These are phyloP conservation scores for Phytophthora melonis DNA, from an alignment of 352 stramenopile species.

Conservation along the genomic window DNA sequence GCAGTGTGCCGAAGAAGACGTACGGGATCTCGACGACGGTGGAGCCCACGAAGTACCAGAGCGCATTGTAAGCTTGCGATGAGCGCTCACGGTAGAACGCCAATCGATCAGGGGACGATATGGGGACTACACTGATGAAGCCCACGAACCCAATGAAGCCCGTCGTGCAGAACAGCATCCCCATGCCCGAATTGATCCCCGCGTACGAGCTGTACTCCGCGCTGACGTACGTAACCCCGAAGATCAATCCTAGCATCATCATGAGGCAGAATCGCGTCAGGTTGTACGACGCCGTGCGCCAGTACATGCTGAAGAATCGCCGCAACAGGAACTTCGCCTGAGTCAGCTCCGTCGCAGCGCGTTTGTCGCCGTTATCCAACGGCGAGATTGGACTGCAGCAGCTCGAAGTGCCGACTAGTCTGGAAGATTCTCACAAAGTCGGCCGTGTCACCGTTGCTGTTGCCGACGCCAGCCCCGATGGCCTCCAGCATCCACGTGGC, in stretches of 20 bases:
- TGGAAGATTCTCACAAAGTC: too few relatives aligned
- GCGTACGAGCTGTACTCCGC: constrained; percentile 35
- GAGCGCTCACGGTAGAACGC: constrained; percentile 62
- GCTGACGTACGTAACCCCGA: constrained; percentile 32
- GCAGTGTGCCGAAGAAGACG: constrained; percentile 12
- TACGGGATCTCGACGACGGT: constrained; percentile 23
- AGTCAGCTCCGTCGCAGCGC: too few relatives aligned
- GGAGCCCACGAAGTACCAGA: constrained; percentile 34
- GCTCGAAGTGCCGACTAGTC: too few relatives aligned
- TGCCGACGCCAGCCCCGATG: constrained; percentile 57
- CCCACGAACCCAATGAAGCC: constrained; percentile 76
- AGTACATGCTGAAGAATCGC: constrained; percentile 47
- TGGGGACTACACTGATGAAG: constrained; percentile 69
- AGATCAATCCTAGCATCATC: constrained; percentile 29
- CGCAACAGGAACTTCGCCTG: constrained; percentile 45
- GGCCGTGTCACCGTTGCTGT: constrained; percentile 30
- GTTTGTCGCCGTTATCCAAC: too few relatives aligned
- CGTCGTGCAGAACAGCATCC: constrained; percentile 75
- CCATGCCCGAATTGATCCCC: constrained; percentile 23
- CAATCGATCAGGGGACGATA: constrained; percentile 78
- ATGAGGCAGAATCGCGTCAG: too few relatives aligned
- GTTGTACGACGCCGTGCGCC: too few relatives aligned
- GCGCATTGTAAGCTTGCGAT: constrained; percentile 58
- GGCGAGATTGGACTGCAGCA: too few relatives aligned
- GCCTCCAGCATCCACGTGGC: constrained; percentile 38